Evolutionary conservation across 163 green algal species (phyloP).

Genomic region (Scenedesmus sp.): DNA sequence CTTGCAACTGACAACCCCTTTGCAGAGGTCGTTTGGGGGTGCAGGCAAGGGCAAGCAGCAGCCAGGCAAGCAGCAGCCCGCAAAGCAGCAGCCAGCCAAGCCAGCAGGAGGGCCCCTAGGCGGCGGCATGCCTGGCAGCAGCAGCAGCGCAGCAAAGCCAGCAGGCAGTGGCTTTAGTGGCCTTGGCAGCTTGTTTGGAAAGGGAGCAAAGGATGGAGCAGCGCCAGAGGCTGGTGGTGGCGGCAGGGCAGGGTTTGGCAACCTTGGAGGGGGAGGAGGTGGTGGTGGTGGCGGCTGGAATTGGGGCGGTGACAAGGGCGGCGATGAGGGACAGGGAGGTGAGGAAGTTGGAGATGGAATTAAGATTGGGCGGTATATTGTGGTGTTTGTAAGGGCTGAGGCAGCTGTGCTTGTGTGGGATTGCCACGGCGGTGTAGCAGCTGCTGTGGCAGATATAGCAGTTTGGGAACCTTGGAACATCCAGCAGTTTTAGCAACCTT

Average conservation of each 20-base stretch:
- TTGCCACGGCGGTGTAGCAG: too few relatives aligned
- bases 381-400: too few relatives aligned
- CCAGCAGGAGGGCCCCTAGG: background rate
- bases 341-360: background rate
- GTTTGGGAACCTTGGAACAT: too few relatives aligned
- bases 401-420: too few relatives aligned
- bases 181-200: slow-evolving; percentile 17
- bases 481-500: background rate
- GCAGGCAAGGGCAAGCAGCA: slow-evolving; percentile 32
- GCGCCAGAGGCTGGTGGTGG: slow-evolving; percentile 7
- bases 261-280: slow-evolving; percentile 18
- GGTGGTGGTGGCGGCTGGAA: slow-evolving; percentile 45
- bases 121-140: background rate
- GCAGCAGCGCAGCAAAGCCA: background rate
- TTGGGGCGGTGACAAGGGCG: slow-evolving; percentile 30
- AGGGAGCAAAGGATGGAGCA: background rate
- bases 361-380: too few relatives aligned
- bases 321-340: slow-evolving; percentile 19
- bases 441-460: too few relatives aligned
- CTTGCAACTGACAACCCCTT: background rate
- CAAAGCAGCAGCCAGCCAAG: slow-evolving; percentile 14
- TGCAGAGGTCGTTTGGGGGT: slow-evolving; percentile 38
- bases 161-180: background rate
- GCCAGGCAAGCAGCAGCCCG: slow-evolving; percentile 13
- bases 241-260: slow-evolving; percentile 28